Evolutionary conservation across 306 rosid species (phyloP).

Genomic region (Sechiopsis laciniata): DNA sequence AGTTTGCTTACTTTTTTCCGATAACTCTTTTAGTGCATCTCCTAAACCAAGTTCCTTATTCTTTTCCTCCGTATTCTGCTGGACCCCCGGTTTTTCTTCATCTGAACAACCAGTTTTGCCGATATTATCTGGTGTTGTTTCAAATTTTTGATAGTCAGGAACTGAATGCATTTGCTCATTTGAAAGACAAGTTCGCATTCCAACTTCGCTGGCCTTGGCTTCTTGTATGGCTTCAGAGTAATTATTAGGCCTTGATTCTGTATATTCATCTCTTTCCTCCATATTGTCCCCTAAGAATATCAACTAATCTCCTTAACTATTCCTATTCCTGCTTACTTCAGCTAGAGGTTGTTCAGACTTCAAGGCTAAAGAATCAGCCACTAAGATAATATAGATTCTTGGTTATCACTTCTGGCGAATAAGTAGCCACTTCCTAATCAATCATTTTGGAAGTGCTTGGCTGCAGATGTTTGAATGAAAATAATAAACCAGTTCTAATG

Average conservation of each 20-base stretch:
- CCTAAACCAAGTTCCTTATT: slow-evolving; percentile 29
- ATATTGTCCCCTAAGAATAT: slow-evolving; percentile 1
- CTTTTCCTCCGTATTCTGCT: slow-evolving; percentile 23
- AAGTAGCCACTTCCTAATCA: background rate
- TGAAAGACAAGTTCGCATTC: background rate
- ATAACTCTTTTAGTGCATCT: slow-evolving; percentile 31
- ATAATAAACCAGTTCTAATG: slow-evolving; percentile 20
- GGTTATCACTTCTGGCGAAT: slow-evolving; percentile 1
- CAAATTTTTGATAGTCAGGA: slow-evolving; percentile 10
- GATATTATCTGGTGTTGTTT: slow-evolving; percentile 10
- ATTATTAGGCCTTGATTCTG: slow-evolving; percentile 7
- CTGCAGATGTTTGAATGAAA: background rate
- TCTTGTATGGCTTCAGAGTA: slow-evolving; percentile 10
- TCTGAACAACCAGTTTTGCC: background rate
- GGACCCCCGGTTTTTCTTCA: slow-evolving; percentile 15
- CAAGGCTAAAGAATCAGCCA: slow-evolving; percentile 6
- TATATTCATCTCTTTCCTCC: slow-evolving; percentile 18
- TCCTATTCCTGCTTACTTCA: slow-evolving; percentile 17
- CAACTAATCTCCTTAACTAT: background rate
- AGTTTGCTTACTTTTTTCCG: slow-evolving; percentile 28
- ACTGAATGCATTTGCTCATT: slow-evolving; percentile 1
- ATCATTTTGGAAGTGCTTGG: slow-evolving; percentile 8
- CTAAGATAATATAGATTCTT: background rate
- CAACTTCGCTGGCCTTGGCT: slow-evolving; percentile 10
- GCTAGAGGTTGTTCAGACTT: slow-evolving; percentile 3